Evolutionary conservation across 2,329 filamentous ascomycete genomes (phyloP), one percentile per base, ranked within the genome.

Genomic region (Bimuria novae-zelandiae): DNA sequence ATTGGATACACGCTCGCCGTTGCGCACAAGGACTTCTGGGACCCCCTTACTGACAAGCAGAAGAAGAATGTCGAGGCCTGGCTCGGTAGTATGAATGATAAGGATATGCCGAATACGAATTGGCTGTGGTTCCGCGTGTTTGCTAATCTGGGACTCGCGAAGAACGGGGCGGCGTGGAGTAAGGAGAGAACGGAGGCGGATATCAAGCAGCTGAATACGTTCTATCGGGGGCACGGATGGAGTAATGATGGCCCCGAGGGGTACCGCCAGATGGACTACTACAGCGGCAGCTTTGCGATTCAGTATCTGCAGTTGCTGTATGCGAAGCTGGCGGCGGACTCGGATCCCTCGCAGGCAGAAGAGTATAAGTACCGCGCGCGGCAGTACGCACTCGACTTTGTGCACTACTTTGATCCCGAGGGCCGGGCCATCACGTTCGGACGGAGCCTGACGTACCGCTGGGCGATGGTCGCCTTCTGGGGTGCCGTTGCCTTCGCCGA

Each of bases 381-480:
- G 56, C 73, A 81, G 52, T 89, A 82, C 56, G 88, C 89, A 0
- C 75, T 87, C 2, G 89, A 92, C 59, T 84, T 92, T 57, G 81
- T 86, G 3, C 86, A 91, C 73, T 92, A 91, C 71, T 91, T 89
- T 56, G 88, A 90, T 63, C 80, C 84, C 7, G 81, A 89, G 68
- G 89, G 81, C 68, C 80, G 88, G 21, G 82, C 87, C 1, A 89
- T 91, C 46, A 89, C 89, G 0, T 93, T 91, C 60, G 89, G 89
- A 3, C 83, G 89, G 42, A 90, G 87, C 47, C 82, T 92, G 44
- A 89, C 88, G 6, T 93, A 93, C 70, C 84, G 89, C n/a, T 92
- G 91, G 70, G 89, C 88, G 43, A 92, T 92, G 85, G 86, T 88
- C n/a, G 88, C 85, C 0, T 92, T 92, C 75, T 92, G 89, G 89